Conservation (phyloP, 805 yeast genomes). For the Sungouiella thailandica region DNA sequence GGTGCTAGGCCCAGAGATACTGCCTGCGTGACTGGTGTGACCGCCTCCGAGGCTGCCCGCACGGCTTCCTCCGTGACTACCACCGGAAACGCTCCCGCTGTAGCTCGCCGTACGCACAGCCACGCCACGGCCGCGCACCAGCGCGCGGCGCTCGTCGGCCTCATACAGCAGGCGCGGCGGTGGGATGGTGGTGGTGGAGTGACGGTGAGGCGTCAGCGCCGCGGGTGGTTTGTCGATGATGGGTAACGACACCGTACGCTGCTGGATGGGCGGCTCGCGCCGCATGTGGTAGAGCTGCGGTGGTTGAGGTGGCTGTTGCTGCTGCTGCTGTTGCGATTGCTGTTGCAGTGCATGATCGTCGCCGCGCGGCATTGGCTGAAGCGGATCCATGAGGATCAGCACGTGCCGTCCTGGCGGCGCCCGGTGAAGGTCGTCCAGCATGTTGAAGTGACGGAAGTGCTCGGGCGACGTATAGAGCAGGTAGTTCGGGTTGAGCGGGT, state of each 20-base stretch:
- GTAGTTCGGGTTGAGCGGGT: slow-evolving; percentile 33
- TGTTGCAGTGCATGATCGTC: slow-evolving; percentile 2
- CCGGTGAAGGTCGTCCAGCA: slow-evolving; percentile 2
- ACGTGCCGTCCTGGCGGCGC: slow-evolving; percentile 30
- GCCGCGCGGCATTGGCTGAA: slow-evolving; percentile 26
- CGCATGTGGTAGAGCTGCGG: not conserved
- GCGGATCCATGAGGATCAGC: slow-evolving; percentile 37
- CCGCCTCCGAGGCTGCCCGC: too few species aligned
- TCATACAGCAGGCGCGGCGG: not conserved
- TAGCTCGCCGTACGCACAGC: too few species aligned
- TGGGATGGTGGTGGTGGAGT: not conserved
- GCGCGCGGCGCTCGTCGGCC: too few species aligned
- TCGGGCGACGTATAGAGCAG: slow-evolving; percentile 23
- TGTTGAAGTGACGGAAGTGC: slow-evolving; percentile 7
- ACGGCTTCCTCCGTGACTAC: too few species aligned
- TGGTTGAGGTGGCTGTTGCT: not conserved
- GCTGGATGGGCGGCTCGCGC: slow-evolving; percentile 8
- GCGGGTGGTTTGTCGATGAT: slow-evolving; percentile 6
- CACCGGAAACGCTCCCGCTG: too few species aligned
- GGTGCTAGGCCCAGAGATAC: too few species aligned
- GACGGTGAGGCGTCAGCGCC: not conserved
- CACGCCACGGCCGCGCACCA: too few species aligned
- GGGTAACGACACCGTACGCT: slow-evolving; percentile 13
- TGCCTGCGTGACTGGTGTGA: too few species aligned
- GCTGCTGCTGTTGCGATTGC: slow-evolving; percentile 12